Evolutionary conservation across 164 flowering plant genomes (phyloP).

Genomic region (Aristolochia contorta): DNA sequence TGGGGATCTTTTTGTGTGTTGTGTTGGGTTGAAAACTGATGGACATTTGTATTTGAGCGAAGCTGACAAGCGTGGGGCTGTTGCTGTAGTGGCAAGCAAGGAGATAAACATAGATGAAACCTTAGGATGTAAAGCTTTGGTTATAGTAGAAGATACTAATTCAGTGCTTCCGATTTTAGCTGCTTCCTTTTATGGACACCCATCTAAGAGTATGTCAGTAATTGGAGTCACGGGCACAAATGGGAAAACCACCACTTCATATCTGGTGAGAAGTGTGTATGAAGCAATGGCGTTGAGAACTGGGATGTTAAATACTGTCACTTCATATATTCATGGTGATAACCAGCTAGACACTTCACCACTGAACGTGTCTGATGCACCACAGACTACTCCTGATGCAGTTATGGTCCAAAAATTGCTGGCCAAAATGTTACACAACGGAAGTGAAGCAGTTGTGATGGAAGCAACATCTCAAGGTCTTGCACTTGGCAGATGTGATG

Average conservation of each 20-base stretch:
- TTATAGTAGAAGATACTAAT: slow-evolving; percentile 83
- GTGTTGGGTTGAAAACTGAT: slow-evolving; percentile 71
- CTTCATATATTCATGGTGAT: slow-evolving; percentile 72
- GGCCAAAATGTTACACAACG: slow-evolving; percentile 94
- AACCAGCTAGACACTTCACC: slow-evolving; percentile 59
- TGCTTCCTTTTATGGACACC: slow-evolving; percentile 65
- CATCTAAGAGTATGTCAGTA: slow-evolving; percentile 75
- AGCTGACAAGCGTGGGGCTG: slow-evolving; percentile 98
- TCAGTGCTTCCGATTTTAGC: slow-evolving; percentile 69
- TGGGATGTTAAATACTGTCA: slow-evolving; percentile 77
- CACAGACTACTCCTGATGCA: slow-evolving; percentile 56
- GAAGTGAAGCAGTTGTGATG: slow-evolving; percentile 94
- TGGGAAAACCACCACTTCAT: slow-evolving; percentile 76
- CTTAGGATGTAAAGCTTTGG: slow-evolving; percentile 84
- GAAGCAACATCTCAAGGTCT: slow-evolving; percentile 75
- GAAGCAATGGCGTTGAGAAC: slow-evolving; percentile 94
- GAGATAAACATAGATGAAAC: slow-evolving; percentile 83
- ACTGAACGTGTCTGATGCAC: slow-evolving; percentile 53
- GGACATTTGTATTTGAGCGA: slow-evolving; percentile 77
- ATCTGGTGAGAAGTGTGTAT: slow-evolving; percentile 71
- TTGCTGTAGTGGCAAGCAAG: slow-evolving; percentile 89
- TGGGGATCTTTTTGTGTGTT: slow-evolving; percentile 89
- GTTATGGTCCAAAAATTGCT: slow-evolving; percentile 78
- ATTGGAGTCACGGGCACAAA: slow-evolving; percentile 87
- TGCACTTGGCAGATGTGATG: slow-evolving; percentile 60